Evolutionary conservation across 306 rosid species (phyloP), one percentile per base, ranked within the genome.

Genomic region (Inga laurina): DNA sequence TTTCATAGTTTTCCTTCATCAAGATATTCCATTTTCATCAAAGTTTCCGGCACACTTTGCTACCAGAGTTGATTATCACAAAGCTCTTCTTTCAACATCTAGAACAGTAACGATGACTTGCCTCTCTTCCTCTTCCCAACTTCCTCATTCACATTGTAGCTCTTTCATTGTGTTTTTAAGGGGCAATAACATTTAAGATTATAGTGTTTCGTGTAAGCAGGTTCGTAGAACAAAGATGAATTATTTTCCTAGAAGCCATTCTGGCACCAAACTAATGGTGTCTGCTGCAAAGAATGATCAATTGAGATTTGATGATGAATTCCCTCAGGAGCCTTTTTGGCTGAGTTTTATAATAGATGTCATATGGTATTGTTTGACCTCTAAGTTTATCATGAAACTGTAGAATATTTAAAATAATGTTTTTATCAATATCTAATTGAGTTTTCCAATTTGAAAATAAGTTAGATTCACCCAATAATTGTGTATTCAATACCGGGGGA

Each of bases 281-380:
- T 74, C 73, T 67, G 86, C 85, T 43, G 80, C 92, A 81, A 88
- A 81, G 76, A 82, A 88, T 77, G 86, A 78, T 79, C 90, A 34
- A n/a, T 70, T 86, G 34, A 85, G 82, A 70, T 82, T 73, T 74
- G 87, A 86, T 76, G 88, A 88, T 46, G 94, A 82, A 73, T 81
- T 72, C 21, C 82, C 90, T 64, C 75, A 86, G 74, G 97, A 95
- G 78, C 91, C 98, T 32, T 85, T 90, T 86, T 75, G 84, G 88
- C 78, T 91, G 72, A 83, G 77, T 76, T 64, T 89, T n/a, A 61
- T 90, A 74, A 89, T 84, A 82, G 94, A 95, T 30, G 70, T 78
- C 75, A 10, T 88, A 27, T 83, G 97, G 97, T 95, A 93, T 24
- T 80, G 82, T 7, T 44, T 59, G 71, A 61, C 49, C 87, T 66